Evolutionary conservation across 1,284 basidiomycete genomes (phyloP), one percentile per base, ranked within the genome.

Genomic region (Ustanciosporium gigantosporum): DNA sequence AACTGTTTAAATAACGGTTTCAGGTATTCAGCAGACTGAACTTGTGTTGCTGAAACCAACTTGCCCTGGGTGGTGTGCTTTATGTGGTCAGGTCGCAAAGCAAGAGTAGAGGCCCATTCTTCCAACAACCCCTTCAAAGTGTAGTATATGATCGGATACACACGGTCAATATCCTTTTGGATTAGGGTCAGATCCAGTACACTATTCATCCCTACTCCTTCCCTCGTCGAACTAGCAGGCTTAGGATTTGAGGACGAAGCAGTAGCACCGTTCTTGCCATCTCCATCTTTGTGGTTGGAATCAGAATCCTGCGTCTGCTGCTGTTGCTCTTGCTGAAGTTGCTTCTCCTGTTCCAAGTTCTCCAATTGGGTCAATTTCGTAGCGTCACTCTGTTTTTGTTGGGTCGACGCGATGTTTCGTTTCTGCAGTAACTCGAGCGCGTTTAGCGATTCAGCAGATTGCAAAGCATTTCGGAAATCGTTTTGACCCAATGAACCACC

Each of bases 111-210:
- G 64, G 88, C 93, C 95, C 95, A 99, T 73, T 98, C 95, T 73
- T 90, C 90, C 49, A 98, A 81, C 1, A 88, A 87, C 41, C 55
- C 80, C 74, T 98, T 98, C 57, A 98, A 81, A 2, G 92, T 91
- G 78, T 94, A 93, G 78, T 98, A 99, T 53, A 99, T 95, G 72
- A 96, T 83, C 1, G 95, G 95, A 77, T 99, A 97, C 20, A 98
- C 82, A 79, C 90, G 95, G 80, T 93, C 89, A n/a, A 91, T 89
- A 76, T 97, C 90, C 17, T 85, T 87, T 81, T 93, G 94, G 77
- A 97, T 80, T 40, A 97, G 83, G 6, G 80, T 81, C 22, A 97
- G 79, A 36, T 77, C 74, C 14, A 77, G 61, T 11, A 75, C 37
- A 15, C 47, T 53, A 21, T 69, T 36, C 75, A 77, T 77, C 9